A percentile compares a stretch with the other conserved stretches of the same genome.
phyloP scores from a whole-genome alignment of 2,329 filamentous ascomycete genomes.

The Plenodomus tracheiphilus region DNA sequence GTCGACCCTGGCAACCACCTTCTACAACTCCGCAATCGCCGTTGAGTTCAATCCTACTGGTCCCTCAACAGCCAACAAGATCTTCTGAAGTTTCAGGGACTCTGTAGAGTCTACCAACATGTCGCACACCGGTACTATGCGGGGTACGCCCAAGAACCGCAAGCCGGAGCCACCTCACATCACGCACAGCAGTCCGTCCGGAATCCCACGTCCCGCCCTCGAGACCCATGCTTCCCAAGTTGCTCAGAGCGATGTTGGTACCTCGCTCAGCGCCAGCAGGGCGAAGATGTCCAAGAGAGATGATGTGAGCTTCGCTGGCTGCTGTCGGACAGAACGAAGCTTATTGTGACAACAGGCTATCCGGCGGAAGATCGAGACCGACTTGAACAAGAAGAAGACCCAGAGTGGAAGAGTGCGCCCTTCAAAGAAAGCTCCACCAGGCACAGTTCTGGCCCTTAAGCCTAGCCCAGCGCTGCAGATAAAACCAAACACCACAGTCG shows the following conservation, averaged over 20 bases:
- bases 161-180: slow-evolving; percentile 55
- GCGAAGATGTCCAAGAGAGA: slow-evolving; percentile 97
- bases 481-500: slow-evolving; percentile 89
- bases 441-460: slow-evolving; percentile 92
- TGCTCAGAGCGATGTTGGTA: slow-evolving; percentile 61
- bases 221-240: slow-evolving; percentile 55
- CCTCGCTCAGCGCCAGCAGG: slow-evolving; percentile 86
- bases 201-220: slow-evolving; percentile 72
- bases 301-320: slow-evolving; percentile 69
- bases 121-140: slow-evolving; percentile 66
- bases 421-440: slow-evolving; percentile 90
- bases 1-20: slow-evolving; percentile 29
- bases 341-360: slow-evolving; percentile 71
- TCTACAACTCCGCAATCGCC: slow-evolving; percentile 18
- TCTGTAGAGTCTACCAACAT: slow-evolving; percentile 46
- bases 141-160: slow-evolving; percentile 70
- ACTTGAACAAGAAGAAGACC: slow-evolving; percentile 97
- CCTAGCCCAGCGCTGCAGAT: slow-evolving; percentile 96
- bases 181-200: slow-evolving; percentile 68
- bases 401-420: slow-evolving; percentile 76
- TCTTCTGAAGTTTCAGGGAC: slow-evolving; percentile 20
- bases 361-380: slow-evolving; percentile 92
- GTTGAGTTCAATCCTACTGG: slow-evolving; percentile 21
- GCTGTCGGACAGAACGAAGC: slow-evolving; percentile 7
- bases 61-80: slow-evolving; percentile 24